A percentile compares a stretch with the other conserved stretches of the same genome.
Conservation (phyloP, 2,329 filamentous ascomycete species). For the Pyricularia pennisetigena region DNA sequence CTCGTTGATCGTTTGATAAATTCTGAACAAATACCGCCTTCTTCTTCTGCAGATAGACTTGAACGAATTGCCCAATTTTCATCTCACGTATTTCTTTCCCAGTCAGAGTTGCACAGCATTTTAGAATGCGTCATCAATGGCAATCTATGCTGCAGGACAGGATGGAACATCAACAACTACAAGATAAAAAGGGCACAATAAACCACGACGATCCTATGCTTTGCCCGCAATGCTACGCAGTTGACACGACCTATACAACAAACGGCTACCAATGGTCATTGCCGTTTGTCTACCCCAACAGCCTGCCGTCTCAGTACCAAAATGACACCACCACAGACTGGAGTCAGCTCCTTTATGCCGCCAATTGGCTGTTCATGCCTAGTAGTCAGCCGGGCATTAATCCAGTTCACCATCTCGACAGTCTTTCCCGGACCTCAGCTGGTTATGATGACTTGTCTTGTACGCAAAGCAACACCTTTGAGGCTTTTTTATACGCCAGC, state of each 20-base stretch:
- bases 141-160: background rate
- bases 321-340: background rate
- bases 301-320: background rate
- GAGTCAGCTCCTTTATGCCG: background rate
- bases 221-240: background rate
- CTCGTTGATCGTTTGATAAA: too few relatives aligned
- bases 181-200: background rate
- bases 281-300: background rate
- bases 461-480: background rate
- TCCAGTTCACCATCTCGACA: too few relatives aligned
- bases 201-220: background rate
- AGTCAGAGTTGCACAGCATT: background rate
- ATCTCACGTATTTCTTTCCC: background rate
- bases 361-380: too few relatives aligned
- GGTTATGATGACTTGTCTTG: background rate
- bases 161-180: background rate
- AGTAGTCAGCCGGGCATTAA: too few relatives aligned
- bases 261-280: background rate
- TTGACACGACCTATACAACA: background rate
- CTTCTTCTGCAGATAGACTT: too few relatives aligned
- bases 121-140: background rate
- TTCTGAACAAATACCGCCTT: too few relatives aligned
- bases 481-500: background rate
- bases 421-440: background rate
- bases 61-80: background rate